Evolutionary conservation across 257 asterid genomes (phyloP).

Genomic region (Plantago elongata): DNA sequence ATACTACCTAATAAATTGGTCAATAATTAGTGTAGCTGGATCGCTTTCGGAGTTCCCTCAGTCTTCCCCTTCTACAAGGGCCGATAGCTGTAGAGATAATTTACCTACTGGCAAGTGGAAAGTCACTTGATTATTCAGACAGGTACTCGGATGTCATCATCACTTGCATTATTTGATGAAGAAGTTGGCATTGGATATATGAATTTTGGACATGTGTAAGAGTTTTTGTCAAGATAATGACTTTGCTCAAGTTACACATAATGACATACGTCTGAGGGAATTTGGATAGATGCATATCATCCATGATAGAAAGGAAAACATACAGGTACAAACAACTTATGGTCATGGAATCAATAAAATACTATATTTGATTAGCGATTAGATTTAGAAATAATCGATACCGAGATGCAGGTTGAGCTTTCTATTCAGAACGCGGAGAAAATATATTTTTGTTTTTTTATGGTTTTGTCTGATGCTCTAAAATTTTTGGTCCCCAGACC

Average conservation of each 20-base stretch:
- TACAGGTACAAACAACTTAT: background rate
- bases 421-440: too few species aligned
- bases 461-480: too few species aligned
- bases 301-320: background rate
- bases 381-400: too few species aligned
- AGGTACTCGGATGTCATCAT: background rate
- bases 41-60: conserved; percentile 5
- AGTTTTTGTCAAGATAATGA: conserved; percentile 6
- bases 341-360: background rate
- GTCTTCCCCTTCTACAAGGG: conserved; percentile 8
- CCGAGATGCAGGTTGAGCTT: too few species aligned
- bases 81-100: background rate
- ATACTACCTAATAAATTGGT: conserved; percentile 15
- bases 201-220: conserved; percentile 5
- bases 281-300: conserved; percentile 4
- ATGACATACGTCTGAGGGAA: background rate
- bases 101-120: background rate
- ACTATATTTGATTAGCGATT: too few species aligned
- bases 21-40: conserved; percentile 12
- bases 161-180: conserved; percentile 6
- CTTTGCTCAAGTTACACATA: background rate
- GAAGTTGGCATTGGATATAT: background rate
- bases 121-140: background rate
- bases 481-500: too few species aligned
- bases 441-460: too few species aligned